A percentile compares a stretch with the other conserved stretches of the same genome.
These are phyloP conservation scores for Phytopythium boreale DNA, from an alignment of 352 stramenopile genomes.

Conservation along the genomic window DNA sequence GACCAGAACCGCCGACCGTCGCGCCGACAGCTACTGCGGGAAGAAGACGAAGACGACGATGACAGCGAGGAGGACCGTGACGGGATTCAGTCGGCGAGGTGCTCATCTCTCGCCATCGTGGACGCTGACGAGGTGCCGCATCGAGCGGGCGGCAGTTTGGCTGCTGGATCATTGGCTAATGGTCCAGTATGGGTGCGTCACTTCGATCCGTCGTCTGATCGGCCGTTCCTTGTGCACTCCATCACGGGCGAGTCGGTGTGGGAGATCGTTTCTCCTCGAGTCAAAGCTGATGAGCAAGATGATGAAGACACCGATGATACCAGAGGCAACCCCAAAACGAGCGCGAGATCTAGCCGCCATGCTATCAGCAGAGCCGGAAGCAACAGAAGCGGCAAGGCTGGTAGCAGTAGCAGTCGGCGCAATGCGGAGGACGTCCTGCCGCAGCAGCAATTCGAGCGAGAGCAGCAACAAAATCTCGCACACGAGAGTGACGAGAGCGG, in stretches of 20 bases:
- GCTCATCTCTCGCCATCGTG: slow-evolving; percentile 21
- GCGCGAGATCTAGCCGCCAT: neutral
- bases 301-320: neutral
- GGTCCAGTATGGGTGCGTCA: slow-evolving; percentile 59
- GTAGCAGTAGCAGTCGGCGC: neutral
- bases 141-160: neutral
- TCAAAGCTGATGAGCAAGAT: neutral
- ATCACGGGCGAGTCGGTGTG: slow-evolving; percentile 65
- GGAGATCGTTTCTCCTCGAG: slow-evolving; percentile 34
- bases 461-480: slow-evolving; percentile 2
- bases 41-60: slow-evolving; percentile 1
- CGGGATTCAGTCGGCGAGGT: neutral
- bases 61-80: neutral
- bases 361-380: neutral
- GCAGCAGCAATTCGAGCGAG: slow-evolving; percentile 10
- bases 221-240: slow-evolving; percentile 67
- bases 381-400: neutral
- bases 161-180: slow-evolving; percentile 11
- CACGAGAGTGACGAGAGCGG: neutral
- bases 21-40: neutral
- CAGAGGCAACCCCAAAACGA: slow-evolving; percentile 4
- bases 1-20: neutral
- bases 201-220: slow-evolving; percentile 42
- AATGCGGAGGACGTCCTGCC: neutral
- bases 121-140: slow-evolving; percentile 18